A percentile compares a stretch with the other conserved stretches of the same genome.
These are phyloP conservation scores for Pinus albicaulis DNA, from an alignment of 75 land plant species.

Conservation along the genomic window DNA sequence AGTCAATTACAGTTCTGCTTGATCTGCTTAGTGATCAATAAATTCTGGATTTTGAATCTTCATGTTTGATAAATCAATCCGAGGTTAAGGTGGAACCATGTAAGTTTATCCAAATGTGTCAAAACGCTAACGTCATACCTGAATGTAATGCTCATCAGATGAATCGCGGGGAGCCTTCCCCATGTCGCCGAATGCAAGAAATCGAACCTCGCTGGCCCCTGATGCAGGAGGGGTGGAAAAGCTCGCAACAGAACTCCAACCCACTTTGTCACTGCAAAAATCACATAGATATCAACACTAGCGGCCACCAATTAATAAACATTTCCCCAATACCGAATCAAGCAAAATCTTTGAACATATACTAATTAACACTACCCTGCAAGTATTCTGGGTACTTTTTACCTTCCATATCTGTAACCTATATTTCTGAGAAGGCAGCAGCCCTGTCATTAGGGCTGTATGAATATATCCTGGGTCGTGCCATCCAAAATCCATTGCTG, in stretches of 20 bases:
- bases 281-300: not conserved
- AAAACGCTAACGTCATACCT: slow-evolving; percentile 30
- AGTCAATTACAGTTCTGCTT: too few species aligned
- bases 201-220: slow-evolving; percentile 56
- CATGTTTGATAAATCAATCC: not conserved
- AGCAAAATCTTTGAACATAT: not conserved
- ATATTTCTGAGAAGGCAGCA: slow-evolving; percentile 50
- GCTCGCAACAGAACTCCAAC: slow-evolving; percentile 14
- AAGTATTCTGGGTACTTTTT: slow-evolving; percentile 18
- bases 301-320: not conserved
- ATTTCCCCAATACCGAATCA: not conserved
- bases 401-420: slow-evolving; percentile 87
- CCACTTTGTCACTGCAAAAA: not conserved
- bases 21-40: not conserved
- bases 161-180: slow-evolving; percentile 81
- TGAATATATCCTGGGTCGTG: slow-evolving; percentile 94
- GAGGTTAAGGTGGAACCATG: slow-evolving; percentile 24
- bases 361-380: slow-evolving; percentile 16
- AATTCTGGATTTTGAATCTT: not conserved
- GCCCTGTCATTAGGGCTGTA: slow-evolving; percentile 76
- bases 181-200: slow-evolving; percentile 88
- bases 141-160: slow-evolving; percentile 65
- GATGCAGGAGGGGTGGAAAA: slow-evolving; percentile 74
- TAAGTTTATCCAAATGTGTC: slow-evolving; percentile 44
- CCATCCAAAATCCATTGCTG: slow-evolving; percentile 95